Evolutionary conservation across 2,329 filamentous ascomycete genomes (phyloP).

Genomic region (Cryphonectria naterciae): DNA sequence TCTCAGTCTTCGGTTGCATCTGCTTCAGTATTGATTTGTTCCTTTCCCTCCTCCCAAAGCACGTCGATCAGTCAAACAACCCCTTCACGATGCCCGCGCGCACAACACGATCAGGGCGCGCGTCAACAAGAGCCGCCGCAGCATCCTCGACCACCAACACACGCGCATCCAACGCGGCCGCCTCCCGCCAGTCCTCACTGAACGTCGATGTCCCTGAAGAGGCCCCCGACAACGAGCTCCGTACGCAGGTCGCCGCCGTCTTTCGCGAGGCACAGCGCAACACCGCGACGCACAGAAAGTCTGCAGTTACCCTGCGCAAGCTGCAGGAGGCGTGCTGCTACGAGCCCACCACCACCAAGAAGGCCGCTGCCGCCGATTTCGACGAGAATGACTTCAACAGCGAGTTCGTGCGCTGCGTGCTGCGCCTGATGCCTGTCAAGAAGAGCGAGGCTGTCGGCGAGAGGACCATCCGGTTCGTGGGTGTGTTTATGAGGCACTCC

Average conservation of each 20-base stretch:
- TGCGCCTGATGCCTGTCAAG: slow-evolving; percentile 83
- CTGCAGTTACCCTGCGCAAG: slow-evolving; percentile 85
- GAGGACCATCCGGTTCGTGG: slow-evolving; percentile 81
- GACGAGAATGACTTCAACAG: slow-evolving; percentile 85
- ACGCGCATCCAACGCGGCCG: slow-evolving; percentile 46
- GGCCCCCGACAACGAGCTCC: slow-evolving; percentile 69
- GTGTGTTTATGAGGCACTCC: slow-evolving; percentile 79
- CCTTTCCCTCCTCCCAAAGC: slow-evolving; percentile 26
- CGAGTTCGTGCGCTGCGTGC: slow-evolving; percentile 81
- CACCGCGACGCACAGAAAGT: slow-evolving; percentile 86
- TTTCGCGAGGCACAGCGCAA: slow-evolving; percentile 86
- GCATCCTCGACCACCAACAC: slow-evolving; percentile 44
- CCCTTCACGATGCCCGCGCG: slow-evolving; percentile 52
- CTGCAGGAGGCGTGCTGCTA: slow-evolving; percentile 85
- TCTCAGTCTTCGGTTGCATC: slow-evolving; percentile 18
- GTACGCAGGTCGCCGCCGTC: slow-evolving; percentile 72
- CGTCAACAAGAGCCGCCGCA: slow-evolving; percentile 46
- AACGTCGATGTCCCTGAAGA: slow-evolving; percentile 68
- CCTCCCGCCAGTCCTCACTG: slow-evolving; percentile 51
- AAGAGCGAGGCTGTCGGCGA: slow-evolving; percentile 91
- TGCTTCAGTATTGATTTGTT: slow-evolving; percentile 30
- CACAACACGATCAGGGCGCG: slow-evolving; percentile 51
- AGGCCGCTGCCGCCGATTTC: slow-evolving; percentile 65
- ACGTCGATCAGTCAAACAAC: neutral
- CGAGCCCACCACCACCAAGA: slow-evolving; percentile 59